These are phyloP conservation scores for Talaromyces islandicus DNA, from an alignment of 2,329 filamentous ascomycete genomes.

Conservation along the genomic window DNA sequence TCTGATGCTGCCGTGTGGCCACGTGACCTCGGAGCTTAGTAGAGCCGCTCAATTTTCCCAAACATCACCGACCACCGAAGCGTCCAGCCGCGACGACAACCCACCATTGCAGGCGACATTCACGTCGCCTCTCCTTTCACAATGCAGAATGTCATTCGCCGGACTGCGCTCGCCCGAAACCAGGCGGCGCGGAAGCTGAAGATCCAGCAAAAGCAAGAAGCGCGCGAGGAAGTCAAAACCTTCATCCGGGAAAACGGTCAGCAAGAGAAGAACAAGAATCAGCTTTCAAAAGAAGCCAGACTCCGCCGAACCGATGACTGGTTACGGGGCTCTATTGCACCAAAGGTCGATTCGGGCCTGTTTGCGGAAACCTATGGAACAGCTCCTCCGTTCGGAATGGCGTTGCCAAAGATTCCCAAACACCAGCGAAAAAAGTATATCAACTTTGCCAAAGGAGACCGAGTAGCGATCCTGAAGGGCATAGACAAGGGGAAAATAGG, in stretches of 20 bases:
- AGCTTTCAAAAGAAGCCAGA: slow-evolving; percentile 45
- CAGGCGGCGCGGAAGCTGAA: slow-evolving; percentile 47
- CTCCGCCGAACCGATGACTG: slow-evolving; percentile 66
- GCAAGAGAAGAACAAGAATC: slow-evolving; percentile 27
- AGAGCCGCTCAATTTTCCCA: not conserved
- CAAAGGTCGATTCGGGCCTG: slow-evolving; percentile 64
- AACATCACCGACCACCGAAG: not conserved
- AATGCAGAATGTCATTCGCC: slow-evolving; percentile 68
- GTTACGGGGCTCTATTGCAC: slow-evolving; percentile 70
- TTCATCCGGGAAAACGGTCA: slow-evolving; percentile 23
- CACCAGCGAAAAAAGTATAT: slow-evolving; percentile 43
- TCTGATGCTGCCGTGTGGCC: not conserved
- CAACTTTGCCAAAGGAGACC: slow-evolving; percentile 63
- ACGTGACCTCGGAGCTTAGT: slow-evolving; percentile 4
- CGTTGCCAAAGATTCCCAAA: slow-evolving; percentile 35
- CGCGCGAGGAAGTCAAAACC: slow-evolving; percentile 30
- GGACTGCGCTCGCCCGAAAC: slow-evolving; percentile 61
- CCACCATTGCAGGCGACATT: not conserved
- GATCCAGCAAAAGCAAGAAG: slow-evolving; percentile 37
- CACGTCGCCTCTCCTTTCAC: slow-evolving; percentile 1
- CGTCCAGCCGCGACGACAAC: not conserved
- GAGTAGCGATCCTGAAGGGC: slow-evolving; percentile 75
- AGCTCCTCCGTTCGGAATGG: slow-evolving; percentile 33
- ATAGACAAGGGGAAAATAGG: slow-evolving; percentile 80
- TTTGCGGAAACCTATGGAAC: slow-evolving; percentile 55